Conservation (phyloP, 108 stramenopile species). For the Chaetoceros tenuissimus region DNA sequence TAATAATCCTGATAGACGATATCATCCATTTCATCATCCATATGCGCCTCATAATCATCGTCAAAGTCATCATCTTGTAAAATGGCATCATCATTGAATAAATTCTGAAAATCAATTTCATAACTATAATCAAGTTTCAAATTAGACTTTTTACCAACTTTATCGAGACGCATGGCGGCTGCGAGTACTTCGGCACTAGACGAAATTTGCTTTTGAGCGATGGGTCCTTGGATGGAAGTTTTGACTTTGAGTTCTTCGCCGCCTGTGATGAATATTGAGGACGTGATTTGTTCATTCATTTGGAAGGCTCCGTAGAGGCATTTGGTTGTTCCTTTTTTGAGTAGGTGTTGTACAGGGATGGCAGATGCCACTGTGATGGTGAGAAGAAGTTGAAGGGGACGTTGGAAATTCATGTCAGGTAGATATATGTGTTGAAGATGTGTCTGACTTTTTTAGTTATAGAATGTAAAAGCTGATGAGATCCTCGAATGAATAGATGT, state of each 20-base stretch:
- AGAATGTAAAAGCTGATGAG: too few species aligned
- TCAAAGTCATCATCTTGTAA: constrained; percentile 13
- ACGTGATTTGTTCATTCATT: constrained; percentile 43
- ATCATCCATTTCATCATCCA: constrained; percentile 2
- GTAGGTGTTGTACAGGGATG: neutral
- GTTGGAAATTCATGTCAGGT: too few species aligned
- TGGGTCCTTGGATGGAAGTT: constrained; percentile 49
- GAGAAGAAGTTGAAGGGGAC: too few species aligned
- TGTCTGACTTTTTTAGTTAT: too few species aligned
- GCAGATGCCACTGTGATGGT: too few species aligned
- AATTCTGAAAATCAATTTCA: constrained; percentile 55
- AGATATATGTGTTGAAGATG: too few species aligned
- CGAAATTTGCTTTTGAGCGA: constrained; percentile 31
- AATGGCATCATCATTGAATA: constrained; percentile 3
- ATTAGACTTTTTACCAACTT: constrained; percentile 2
- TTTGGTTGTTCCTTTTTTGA: neutral
- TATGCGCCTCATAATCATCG: constrained; percentile 22
- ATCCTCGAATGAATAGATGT: too few species aligned
- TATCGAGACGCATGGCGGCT: constrained; percentile 4
- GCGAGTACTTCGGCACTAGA: constrained; percentile 18
- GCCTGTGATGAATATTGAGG: constrained; percentile 49
- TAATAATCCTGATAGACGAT: constrained; percentile 19
- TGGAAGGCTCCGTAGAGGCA: neutral
- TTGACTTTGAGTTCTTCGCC: constrained; percentile 49
- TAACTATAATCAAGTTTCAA: neutral